Evolutionary conservation across 129 eudicot species (phyloP).

Genomic region (Glebionis coronaria): DNA sequence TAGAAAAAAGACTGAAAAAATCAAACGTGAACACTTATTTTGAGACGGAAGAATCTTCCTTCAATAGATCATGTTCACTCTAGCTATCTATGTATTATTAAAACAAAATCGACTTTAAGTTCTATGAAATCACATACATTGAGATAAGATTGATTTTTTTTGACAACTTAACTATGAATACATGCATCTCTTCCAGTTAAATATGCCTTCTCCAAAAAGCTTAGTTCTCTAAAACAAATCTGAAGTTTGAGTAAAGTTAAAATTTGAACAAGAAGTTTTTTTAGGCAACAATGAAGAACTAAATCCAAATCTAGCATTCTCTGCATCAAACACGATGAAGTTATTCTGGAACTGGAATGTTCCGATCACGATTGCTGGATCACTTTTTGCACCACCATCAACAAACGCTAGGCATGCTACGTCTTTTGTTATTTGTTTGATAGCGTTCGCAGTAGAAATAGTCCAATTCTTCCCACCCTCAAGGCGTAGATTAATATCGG

Average conservation of each 20-base stretch:
- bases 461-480: conserved; percentile 26
- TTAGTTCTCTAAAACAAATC: too few relatives aligned
- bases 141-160: too few relatives aligned
- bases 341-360: conserved; percentile 28
- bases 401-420: conserved; percentile 30
- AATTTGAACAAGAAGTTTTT: not conserved
- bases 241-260: not conserved
- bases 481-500: conserved; percentile 16
- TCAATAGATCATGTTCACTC: too few relatives aligned
- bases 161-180: too few relatives aligned
- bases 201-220: too few relatives aligned
- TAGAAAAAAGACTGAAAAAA: too few relatives aligned
- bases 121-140: too few relatives aligned
- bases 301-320: conserved; percentile 32
- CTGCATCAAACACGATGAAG: conserved; percentile 11
- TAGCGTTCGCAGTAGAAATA: conserved; percentile 27
- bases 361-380: conserved; percentile 26
- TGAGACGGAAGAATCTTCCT: too few relatives aligned
- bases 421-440: conserved; percentile 22
- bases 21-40: too few relatives aligned
- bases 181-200: too few relatives aligned
- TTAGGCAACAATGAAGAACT: conserved; percentile 24
- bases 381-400: conserved; percentile 23
- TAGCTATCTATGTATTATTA: too few relatives aligned
- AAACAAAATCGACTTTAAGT: too few relatives aligned